Conservation (phyloP, 805 yeast genomes). For the Monosporozyma siamensis region DNA sequence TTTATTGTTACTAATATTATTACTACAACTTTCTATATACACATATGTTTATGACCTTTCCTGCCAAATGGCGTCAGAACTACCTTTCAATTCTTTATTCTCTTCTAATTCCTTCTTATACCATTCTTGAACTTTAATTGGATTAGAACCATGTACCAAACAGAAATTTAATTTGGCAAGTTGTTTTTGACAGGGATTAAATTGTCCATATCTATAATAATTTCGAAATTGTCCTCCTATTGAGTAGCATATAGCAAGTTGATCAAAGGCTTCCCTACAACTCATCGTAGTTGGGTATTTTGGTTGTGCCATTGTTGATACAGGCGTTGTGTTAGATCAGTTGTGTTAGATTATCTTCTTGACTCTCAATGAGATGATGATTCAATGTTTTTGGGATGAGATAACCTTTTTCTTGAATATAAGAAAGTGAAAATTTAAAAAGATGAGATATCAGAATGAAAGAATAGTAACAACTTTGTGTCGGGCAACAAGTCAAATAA, state of each 20-base stretch:
- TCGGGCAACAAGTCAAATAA: too few relatives aligned
- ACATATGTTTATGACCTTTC: slow-evolving; percentile 13
- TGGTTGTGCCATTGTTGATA: neutral
- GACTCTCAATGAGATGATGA: too few relatives aligned
- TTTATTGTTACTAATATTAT: slow-evolving; percentile 1
- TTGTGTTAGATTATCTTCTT: too few relatives aligned
- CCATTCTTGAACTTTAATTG: slow-evolving; percentile 60
- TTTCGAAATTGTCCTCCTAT: slow-evolving; percentile 82
- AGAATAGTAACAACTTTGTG: too few relatives aligned
- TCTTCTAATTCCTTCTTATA: slow-evolving; percentile 50
- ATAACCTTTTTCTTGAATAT: too few relatives aligned
- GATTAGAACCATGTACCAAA: slow-evolving; percentile 43
- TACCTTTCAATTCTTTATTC: slow-evolving; percentile 55
- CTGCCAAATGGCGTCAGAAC: slow-evolving; percentile 83
- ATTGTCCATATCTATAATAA: slow-evolving; percentile 75
- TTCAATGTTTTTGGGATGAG: too few relatives aligned
- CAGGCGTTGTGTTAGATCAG: too few relatives aligned
- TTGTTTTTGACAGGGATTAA: slow-evolving; percentile 61
- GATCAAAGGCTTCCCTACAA: slow-evolving; percentile 80
- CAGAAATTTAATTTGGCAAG: slow-evolving; percentile 77
- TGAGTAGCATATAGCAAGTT: slow-evolving; percentile 76
- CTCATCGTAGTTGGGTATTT: slow-evolving; percentile 43
- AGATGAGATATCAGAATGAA: too few relatives aligned
- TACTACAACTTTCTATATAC: neutral
- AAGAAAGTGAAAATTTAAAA: too few relatives aligned